Conservation (phyloP, 768 basidiomycete genomes). For the Chalciporus piperatus region DNA sequence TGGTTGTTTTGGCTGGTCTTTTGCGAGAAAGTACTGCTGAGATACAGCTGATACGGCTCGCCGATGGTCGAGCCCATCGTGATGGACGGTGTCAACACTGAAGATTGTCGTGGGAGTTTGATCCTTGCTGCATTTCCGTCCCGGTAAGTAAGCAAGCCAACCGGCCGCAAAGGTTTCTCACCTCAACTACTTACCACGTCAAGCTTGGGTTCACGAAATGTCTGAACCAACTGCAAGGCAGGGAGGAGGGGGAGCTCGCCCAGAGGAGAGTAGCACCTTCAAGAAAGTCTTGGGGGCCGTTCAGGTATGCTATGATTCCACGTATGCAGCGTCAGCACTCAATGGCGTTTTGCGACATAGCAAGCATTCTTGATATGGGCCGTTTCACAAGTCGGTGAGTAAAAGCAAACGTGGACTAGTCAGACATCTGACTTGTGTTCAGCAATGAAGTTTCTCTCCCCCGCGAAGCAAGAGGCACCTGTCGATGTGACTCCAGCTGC, state of each 20-base stretch:
- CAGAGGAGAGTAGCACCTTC: slow-evolving; percentile 34
- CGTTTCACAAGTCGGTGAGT: slow-evolving; percentile 63
- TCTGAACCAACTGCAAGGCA: slow-evolving; percentile 25
- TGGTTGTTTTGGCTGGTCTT: background rate
- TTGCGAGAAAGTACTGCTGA: slow-evolving; percentile 18
- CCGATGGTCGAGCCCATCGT: slow-evolving; percentile 30
- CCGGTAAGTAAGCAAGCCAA: background rate
- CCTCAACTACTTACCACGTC: slow-evolving; percentile 9
- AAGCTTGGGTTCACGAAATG: slow-evolving; percentile 14
- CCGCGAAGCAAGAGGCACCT: slow-evolving; percentile 35
- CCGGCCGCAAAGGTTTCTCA: background rate
- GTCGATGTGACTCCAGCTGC: slow-evolving; percentile 28
- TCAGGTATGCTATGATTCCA: slow-evolving; percentile 37
- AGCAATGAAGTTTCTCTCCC: slow-evolving; percentile 46
- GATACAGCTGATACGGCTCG: slow-evolving; percentile 31
- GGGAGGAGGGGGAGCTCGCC: slow-evolving; percentile 15
- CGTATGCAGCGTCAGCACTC: slow-evolving; percentile 1
- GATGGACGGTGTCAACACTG: background rate
- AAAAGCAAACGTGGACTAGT: background rate
- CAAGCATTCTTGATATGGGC: slow-evolving; percentile 68
- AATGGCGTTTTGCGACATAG: slow-evolving; percentile 33
- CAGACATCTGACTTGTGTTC: background rate
- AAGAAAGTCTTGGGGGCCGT: slow-evolving; percentile 37
- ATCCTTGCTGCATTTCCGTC: background rate
- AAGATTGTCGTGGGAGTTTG: slow-evolving; percentile 24